Percentiles rank a stretch among this genome's conserved stretches.
phyloP scores from a whole-genome alignment of 139 green algal species.

The Chlorella sp. region DNA sequence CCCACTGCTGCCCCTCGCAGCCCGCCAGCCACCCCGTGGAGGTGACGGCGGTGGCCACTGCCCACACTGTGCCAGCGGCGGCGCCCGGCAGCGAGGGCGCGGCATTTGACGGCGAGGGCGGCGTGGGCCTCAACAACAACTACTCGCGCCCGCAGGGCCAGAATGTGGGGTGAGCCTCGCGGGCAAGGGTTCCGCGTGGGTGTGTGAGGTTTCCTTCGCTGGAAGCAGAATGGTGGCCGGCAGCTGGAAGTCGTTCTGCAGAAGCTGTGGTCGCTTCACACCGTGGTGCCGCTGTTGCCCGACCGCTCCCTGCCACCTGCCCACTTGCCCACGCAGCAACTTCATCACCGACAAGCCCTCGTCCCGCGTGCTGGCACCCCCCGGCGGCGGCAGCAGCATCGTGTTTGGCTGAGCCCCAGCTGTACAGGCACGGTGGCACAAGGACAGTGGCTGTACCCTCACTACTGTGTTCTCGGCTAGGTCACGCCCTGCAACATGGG shows the following conservation, averaged over 20 bases:
- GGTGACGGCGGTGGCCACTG: neutral
- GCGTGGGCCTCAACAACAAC: slow-evolving; percentile 64
- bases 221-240: neutral
- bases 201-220: neutral
- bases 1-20: neutral
- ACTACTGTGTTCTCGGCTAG: no score
- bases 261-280: neutral
- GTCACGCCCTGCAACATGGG: no score
- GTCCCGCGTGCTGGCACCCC: slow-evolving; percentile 83
- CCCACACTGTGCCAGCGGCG: neutral
- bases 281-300: no score
- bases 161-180: slow-evolving; percentile 50
- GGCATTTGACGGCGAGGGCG: neutral
- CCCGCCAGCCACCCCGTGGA: neutral
- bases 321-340: slow-evolving; percentile 10
- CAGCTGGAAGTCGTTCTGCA: neutral
- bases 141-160: slow-evolving; percentile 76
- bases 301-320: neutral
- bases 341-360: slow-evolving; percentile 47
- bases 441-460: no score
- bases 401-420: slow-evolving; percentile 39
- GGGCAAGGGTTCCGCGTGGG: neutral
- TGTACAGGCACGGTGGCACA: no score
- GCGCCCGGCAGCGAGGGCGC: neutral
- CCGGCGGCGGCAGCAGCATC: slow-evolving; percentile 53